A percentile compares a stretch with the other conserved stretches of the same genome.
Evolutionary conservation across 331 rosid species (phyloP).

Genomic region (Quercus tomentella): DNA sequence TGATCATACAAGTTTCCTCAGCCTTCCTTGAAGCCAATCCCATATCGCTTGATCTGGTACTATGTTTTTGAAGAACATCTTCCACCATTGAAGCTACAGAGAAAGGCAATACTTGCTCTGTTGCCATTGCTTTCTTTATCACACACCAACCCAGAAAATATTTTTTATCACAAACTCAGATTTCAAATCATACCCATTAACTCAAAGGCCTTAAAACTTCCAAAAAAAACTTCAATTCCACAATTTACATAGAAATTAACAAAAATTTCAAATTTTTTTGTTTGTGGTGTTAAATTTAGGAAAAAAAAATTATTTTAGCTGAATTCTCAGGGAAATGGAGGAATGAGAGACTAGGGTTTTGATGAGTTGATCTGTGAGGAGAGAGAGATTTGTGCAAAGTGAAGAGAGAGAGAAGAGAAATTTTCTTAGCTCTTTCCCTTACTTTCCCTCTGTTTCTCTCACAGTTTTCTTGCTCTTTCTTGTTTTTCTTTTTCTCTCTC

Average conservation of each 20-base stretch:
- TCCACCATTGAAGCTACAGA: conserved; percentile 60
- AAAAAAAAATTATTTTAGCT: neutral
- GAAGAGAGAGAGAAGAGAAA: conserved; percentile 26
- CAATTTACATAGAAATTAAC: neutral
- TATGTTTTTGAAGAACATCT: conserved; percentile 65
- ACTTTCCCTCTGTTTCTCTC: conserved; percentile 31
- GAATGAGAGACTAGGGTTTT: conserved; percentile 13
- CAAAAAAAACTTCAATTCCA: neutral
- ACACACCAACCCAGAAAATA: conserved; percentile 4
- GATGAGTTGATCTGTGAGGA: neutral
- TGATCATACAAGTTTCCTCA: conserved; percentile 72
- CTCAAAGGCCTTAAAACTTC: neutral
- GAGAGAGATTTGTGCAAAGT: conserved; percentile 19
- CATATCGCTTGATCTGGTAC: conserved; percentile 24
- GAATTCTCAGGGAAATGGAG: conserved; percentile 19
- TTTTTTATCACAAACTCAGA: conserved; percentile 4
- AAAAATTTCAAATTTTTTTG: neutral
- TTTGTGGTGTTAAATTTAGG: neutral
- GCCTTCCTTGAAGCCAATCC: conserved; percentile 64
- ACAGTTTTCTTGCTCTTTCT: conserved; percentile 11
- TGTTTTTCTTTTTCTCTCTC: conserved; percentile 4
- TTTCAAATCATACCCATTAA: conserved; percentile 20
- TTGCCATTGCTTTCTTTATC: conserved; percentile 33
- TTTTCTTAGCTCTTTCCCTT: conserved; percentile 11
- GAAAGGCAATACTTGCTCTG: conserved; percentile 54